These are phyloP conservation scores for Ustilaginoidea virens DNA, from an alignment of 2,329 filamentous ascomycete genomes.

Conservation along the genomic window DNA sequence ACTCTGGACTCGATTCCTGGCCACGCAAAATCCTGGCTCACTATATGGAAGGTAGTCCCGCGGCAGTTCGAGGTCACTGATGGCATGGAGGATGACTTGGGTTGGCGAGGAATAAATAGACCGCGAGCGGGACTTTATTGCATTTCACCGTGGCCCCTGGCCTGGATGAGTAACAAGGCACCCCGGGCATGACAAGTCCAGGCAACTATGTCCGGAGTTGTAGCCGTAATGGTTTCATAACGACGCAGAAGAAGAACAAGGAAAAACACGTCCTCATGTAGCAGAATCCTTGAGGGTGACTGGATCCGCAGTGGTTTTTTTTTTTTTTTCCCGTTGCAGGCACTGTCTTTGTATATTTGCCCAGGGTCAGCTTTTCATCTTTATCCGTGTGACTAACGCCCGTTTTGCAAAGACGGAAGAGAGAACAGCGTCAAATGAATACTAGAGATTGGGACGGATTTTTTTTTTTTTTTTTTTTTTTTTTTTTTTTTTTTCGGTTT, in stretches of 20 bases:
- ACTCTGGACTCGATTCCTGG: too few relatives aligned
- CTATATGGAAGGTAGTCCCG: too few relatives aligned
- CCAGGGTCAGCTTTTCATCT: not conserved
- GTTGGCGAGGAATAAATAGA: too few relatives aligned
- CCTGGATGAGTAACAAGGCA: not conserved
- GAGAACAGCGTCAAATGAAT: conserved; percentile 1
- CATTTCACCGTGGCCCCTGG: not conserved
- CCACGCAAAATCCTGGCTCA: too few relatives aligned
- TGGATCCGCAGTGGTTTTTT: not conserved
- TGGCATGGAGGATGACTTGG: too few relatives aligned
- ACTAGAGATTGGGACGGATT: not conserved
- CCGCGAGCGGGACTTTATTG: too few relatives aligned
- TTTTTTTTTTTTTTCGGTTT: too few relatives aligned
- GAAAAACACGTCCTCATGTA: not conserved
- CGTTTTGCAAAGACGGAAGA: not conserved
- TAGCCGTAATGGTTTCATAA: not conserved
- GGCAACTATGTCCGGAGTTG: not conserved
- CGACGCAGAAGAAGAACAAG: not conserved
- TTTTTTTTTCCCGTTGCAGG: too few relatives aligned
- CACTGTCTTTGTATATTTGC: not conserved
- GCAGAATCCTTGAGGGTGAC: not conserved
- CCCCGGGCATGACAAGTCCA: not conserved
- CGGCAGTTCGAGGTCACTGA: too few relatives aligned
- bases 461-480: too few relatives aligned
- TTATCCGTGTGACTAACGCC: not conserved